Evolutionary conservation across 2,329 filamentous ascomycete genomes (phyloP).

Genomic region (Xylaria sp.): DNA sequence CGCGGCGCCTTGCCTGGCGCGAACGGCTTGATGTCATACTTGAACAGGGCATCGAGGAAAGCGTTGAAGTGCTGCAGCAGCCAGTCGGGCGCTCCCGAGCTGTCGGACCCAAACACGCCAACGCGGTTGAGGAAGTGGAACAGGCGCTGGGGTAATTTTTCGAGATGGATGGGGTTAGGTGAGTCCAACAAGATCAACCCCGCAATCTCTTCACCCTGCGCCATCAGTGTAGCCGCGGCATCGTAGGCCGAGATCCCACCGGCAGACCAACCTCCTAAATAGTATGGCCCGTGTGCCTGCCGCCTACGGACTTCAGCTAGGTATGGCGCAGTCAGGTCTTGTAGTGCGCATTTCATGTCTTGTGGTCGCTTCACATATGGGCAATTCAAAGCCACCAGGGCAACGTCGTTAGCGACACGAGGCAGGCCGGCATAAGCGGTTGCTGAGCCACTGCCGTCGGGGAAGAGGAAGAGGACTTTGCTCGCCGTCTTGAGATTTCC

Average conservation of each 20-base stretch:
- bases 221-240: slow-evolving; percentile 15
- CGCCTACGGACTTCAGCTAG: slow-evolving; percentile 28
- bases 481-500: slow-evolving; percentile 14
- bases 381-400: slow-evolving; percentile 24
- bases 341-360: slow-evolving; percentile 11
- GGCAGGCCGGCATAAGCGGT: slow-evolving; percentile 20
- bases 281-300: slow-evolving; percentile 28
- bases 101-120: not conserved
- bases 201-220: slow-evolving; percentile 15
- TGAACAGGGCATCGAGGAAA: slow-evolving; percentile 23
- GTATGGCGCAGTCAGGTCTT: slow-evolving; percentile 13
- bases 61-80: slow-evolving; percentile 29
- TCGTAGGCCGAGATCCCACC: slow-evolving; percentile 30
- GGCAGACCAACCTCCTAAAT: slow-evolving; percentile 31
- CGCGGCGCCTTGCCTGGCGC: not conserved
- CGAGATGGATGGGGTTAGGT: slow-evolving; percentile 11
- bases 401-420: not conserved
- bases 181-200: slow-evolving; percentile 26
- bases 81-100: slow-evolving; percentile 10
- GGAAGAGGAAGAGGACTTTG: slow-evolving; percentile 30
- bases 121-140: slow-evolving; percentile 6
- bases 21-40: slow-evolving; percentile 16
- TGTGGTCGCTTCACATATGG: slow-evolving; percentile 21
- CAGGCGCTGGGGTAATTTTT: not conserved
- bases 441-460: slow-evolving; percentile 30